Conservation (phyloP, 495 filamentous ascomycete species). For the Podospora sp. region DNA sequence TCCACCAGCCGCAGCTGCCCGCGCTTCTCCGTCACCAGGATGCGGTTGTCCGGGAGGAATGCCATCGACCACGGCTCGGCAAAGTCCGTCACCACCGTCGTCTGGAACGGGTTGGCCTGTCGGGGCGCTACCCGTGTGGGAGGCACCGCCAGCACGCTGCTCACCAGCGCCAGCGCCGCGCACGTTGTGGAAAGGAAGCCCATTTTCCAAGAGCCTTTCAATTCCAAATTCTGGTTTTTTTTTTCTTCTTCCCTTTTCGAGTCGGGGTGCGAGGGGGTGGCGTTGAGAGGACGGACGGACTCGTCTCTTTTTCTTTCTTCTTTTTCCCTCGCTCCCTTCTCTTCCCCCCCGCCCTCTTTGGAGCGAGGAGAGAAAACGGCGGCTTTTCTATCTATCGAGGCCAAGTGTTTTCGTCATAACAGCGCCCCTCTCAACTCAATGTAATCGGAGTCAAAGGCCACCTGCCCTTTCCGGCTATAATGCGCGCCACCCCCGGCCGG, state of each 20-base stretch:
- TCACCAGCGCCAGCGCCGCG: not conserved
- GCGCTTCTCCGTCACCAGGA: conserved; percentile 42
- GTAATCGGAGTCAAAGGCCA: no score
- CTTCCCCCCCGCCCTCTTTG: no score
- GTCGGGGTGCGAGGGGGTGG: no score
- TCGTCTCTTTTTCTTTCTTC: no score
- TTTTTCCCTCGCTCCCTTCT: no score
- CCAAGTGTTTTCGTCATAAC: no score
- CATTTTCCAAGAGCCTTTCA: not conserved
- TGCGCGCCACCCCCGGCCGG: not conserved
- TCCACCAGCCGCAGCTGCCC: conserved; percentile 40
- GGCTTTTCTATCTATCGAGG: no score
- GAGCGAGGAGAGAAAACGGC: no score
- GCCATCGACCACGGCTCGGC: conserved; percentile 41
- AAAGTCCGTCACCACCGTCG: conserved; percentile 36
- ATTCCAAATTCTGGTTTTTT: no score
- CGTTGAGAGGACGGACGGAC: no score
- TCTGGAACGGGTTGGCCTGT: conserved; percentile 35
- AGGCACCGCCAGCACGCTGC: conserved; percentile 17
- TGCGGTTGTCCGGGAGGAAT: conserved; percentile 41
- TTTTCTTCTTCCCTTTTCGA: no score
- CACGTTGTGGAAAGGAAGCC: not conserved
- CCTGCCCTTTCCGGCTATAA: not conserved
- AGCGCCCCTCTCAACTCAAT: no score
- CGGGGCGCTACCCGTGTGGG: conserved; percentile 35